phyloP scores from a whole-genome alignment of 805 yeast genomes.

The Lipomyces kockii region DNA sequence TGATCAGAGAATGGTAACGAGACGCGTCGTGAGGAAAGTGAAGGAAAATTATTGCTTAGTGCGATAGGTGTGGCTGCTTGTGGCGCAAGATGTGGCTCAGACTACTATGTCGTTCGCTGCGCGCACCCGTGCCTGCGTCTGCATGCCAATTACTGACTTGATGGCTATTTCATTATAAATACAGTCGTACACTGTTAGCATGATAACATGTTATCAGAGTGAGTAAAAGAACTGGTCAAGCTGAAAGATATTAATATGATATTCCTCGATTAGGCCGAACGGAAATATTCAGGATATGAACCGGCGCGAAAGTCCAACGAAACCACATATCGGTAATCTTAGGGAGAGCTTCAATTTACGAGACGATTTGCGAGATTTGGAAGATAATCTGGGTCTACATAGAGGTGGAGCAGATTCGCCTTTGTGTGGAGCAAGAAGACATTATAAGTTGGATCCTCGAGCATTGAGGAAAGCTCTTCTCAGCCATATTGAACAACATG shows the following conservation, averaged over 20 bases:
- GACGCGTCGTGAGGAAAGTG: neutral
- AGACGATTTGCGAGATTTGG: conserved; percentile 1
- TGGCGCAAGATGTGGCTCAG: neutral
- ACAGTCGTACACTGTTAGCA: neutral
- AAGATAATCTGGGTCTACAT: neutral
- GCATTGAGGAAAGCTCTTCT: neutral
- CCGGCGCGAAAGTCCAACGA: neutral
- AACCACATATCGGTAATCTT: neutral
- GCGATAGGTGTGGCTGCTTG: neutral
- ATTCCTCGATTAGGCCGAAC: neutral
- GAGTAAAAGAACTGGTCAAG: neutral
- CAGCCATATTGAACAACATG: neutral
- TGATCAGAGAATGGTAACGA: neutral
- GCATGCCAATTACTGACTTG: too few relatives aligned
- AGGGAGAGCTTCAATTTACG: neutral
- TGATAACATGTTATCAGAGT: neutral
- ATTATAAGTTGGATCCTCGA: neutral
- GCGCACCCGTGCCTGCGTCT: too few relatives aligned
- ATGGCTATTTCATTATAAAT: neutral
- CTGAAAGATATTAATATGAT: neutral
- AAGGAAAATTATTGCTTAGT: conserved; percentile 1
- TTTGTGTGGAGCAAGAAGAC: neutral
- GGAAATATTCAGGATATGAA: neutral
- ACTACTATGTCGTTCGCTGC: too few relatives aligned
- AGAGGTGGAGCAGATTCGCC: conserved; percentile 1